Conservation (phyloP, 352 stramenopile genomes). For the Plasmopara halstedii region DNA sequence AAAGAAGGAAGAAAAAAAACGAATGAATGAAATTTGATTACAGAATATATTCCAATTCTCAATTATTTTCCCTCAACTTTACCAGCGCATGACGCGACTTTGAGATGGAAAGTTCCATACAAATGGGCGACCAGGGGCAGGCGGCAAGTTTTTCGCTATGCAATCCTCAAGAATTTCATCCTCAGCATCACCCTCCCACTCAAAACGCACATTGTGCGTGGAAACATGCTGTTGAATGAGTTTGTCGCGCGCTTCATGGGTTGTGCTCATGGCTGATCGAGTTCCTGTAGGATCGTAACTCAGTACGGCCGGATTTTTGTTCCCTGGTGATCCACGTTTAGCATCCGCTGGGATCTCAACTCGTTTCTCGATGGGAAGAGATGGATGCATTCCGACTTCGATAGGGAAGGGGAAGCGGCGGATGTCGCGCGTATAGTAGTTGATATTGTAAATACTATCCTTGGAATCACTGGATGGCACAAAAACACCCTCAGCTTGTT, state of each 20-base stretch:
- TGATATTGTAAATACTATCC: slow-evolving; percentile 78
- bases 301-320: slow-evolving; percentile 85
- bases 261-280: slow-evolving; percentile 81
- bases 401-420: slow-evolving; percentile 56
- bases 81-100: slow-evolving; percentile 63
- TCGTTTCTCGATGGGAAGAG: slow-evolving; percentile 45
- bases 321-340: slow-evolving; percentile 64
- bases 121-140: slow-evolving; percentile 57
- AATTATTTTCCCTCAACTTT: slow-evolving; percentile 19
- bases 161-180: slow-evolving; percentile 62
- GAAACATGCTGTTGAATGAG: slow-evolving; percentile 58
- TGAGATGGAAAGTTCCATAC: slow-evolving; percentile 59
- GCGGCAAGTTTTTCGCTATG: slow-evolving; percentile 69
- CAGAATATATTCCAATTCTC: background rate
- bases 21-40: background rate
- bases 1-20: background rate
- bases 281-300: slow-evolving; percentile 79
- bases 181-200: slow-evolving; percentile 68
- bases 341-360: slow-evolving; percentile 58
- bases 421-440: slow-evolving; percentile 87
- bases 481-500: slow-evolving; percentile 52
- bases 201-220: slow-evolving; percentile 77
- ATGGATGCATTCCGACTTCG: slow-evolving; percentile 69
- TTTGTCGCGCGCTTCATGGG: slow-evolving; percentile 63
- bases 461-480: slow-evolving; percentile 68